Evolutionary conservation across 306 rosid species (phyloP).

Genomic region (Adenanthera pavonina): DNA sequence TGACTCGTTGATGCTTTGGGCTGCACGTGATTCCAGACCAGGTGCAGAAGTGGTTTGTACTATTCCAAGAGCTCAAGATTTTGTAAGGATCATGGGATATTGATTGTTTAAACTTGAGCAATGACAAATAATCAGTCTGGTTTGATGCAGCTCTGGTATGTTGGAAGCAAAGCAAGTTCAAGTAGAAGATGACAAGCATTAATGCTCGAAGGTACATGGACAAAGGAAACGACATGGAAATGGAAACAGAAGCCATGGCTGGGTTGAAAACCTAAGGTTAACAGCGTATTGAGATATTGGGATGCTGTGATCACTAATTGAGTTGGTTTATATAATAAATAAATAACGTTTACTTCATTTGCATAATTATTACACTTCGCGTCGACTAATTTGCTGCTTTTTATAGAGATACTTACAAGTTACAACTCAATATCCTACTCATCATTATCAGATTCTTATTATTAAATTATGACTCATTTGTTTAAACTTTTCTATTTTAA

Average conservation of each 20-base stretch:
- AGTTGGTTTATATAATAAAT: no score
- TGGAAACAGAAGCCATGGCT: not conserved
- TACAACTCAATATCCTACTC: no score
- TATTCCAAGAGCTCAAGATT: constrained; percentile 1
- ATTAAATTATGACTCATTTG: no score
- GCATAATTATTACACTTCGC: no score
- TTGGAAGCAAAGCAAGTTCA: not conserved
- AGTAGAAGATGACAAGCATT: not conserved
- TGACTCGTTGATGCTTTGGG: not conserved
- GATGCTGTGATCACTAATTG: not conserved
- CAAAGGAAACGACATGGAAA: not conserved
- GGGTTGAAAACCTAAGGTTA: not conserved
- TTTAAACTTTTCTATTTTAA: no score
- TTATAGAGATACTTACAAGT: no score
- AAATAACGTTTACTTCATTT: no score
- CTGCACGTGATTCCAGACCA: constrained; percentile 20
- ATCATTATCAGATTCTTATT: no score
- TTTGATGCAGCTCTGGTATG: not conserved
- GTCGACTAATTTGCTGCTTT: no score
- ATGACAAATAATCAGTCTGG: constrained; percentile 22
- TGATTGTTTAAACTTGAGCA: not conserved
- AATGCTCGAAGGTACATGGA: not conserved
- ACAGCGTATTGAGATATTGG: no score
- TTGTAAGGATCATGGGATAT: not conserved
- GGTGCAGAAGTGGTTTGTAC: not conserved